Evolutionary conservation across 1,284 basidiomycete species (phyloP), one percentile per base, ranked within the genome.

Genomic region (Termitomyces sp.): DNA sequence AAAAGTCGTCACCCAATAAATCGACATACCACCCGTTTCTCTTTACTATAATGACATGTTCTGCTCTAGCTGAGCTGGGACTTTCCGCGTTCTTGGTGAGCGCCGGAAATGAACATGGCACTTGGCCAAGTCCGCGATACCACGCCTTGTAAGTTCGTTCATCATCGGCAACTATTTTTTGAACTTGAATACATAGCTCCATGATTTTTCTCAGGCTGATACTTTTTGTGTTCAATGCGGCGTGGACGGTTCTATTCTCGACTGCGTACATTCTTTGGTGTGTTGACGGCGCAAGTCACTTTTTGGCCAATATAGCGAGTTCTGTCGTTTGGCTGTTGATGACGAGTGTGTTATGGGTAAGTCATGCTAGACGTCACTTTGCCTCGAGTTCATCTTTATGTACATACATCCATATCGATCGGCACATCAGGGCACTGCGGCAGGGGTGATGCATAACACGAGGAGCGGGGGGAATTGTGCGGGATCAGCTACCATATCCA

Each of bases 251-350:
- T 1, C 58, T 87, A 31, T 89, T 88, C 61, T 77, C 81, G 10
- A 73, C 77, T 5, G 79, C 80, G 33, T 90, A 88, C 62, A 72
- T 87, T 57, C 62, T 88, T 33, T 88, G 84, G 81, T 78, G 84
- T 44, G 68, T 86, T 35, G 81, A 82, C 48, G 82, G 83, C 39
- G 79, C 77, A 6, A 75, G 78, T 38, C 82, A 84, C 63, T 64
- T 87, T 37, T 73, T 90, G 34, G 87, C 86, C 11, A 83, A 80
- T 62, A 73, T 89, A 26, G 85, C 87, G 18, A 86, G 84, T 59
- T 89, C 87, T n/a, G 75, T 87, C 14, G 65, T 84, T 46, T 90
- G 87, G 87, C 69, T 89, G 21, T 65, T 81, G 21, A 62, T 83
- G 37, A 86, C 86, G 1, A 72, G 77, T 5, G 64, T 78, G 5